phyloP scores from a whole-genome alignment of 805 yeast species.

The Debaryomyces castellii region DNA sequence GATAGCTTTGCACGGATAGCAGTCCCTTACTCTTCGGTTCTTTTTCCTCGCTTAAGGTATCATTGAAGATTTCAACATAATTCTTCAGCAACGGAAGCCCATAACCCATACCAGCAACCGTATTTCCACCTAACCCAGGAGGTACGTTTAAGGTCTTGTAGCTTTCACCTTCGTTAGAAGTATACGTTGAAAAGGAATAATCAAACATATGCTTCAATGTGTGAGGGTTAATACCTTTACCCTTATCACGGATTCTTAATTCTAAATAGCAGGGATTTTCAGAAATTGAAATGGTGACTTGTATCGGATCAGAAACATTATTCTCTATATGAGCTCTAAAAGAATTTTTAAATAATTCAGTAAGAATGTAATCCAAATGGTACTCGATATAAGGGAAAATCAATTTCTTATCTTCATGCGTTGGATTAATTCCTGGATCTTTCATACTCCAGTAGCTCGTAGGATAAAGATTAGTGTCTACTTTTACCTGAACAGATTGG shows the following conservation, averaged over 20 bases:
- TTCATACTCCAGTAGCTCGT: constrained; percentile 28
- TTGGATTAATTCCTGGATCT: constrained; percentile 17
- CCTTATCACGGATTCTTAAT: constrained; percentile 78
- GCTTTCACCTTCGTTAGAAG: constrained; percentile 55
- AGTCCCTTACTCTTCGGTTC: constrained; percentile 30
- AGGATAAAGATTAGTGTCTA: constrained; percentile 44
- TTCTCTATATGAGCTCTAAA: constrained; percentile 86
- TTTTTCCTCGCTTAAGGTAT: constrained; percentile 17
- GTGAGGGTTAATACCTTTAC: constrained; percentile 80
- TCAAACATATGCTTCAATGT: constrained; percentile 71
- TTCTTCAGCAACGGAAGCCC: constrained; percentile 80
- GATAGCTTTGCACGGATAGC: constrained; percentile 40
- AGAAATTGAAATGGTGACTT: constrained; percentile 36
- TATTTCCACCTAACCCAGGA: constrained; percentile 68
- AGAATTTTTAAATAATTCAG: constrained; percentile 84
- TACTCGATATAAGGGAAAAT: constrained; percentile 81
- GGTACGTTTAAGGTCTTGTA: constrained; percentile 64
- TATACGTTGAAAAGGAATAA: constrained; percentile 83
- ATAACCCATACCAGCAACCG: constrained; percentile 94
- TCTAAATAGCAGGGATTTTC: constrained; percentile 49
- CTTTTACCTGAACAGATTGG: constrained; percentile 57
- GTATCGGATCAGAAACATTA: constrained; percentile 36
- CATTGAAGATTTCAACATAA: constrained; percentile 43
- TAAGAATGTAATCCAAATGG: constrained; percentile 83
- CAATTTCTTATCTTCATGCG: constrained; percentile 47